A percentile compares a stretch with the other conserved stretches of the same genome.
Conservation (phyloP, 2,329 filamentous ascomycete species). For the Graphilbum fragrans region DNA sequence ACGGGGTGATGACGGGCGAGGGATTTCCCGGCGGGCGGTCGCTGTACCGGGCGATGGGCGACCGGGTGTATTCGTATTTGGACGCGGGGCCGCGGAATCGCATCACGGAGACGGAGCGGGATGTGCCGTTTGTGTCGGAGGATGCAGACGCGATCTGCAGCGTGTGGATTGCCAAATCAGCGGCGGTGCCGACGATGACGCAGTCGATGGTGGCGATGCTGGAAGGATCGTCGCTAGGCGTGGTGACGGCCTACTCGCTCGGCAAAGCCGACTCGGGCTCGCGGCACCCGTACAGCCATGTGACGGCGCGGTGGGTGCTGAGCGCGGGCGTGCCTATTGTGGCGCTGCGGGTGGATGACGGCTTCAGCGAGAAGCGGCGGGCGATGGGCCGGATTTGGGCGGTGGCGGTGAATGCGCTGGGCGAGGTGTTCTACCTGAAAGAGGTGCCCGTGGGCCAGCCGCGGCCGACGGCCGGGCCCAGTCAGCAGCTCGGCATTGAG, state of each 20-base stretch:
- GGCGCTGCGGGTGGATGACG: conserved; percentile 70
- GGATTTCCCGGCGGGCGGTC: conserved; percentile 72
- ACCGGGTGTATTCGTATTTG: conserved; percentile 56
- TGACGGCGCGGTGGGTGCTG: conserved; percentile 80
- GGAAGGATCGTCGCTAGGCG: conserved; percentile 69
- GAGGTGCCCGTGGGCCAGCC: conserved; percentile 43
- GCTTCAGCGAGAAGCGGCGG: conserved; percentile 61
- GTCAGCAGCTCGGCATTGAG: neutral
- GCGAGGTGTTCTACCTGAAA: conserved; percentile 78
- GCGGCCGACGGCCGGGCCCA: neutral
- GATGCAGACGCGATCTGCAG: conserved; percentile 61
- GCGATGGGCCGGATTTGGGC: conserved; percentile 68
- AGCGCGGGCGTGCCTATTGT: conserved; percentile 84
- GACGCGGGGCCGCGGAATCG: conserved; percentile 38
- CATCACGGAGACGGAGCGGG: conserved; percentile 49
- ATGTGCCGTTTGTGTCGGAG: conserved; percentile 65
- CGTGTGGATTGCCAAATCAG: conserved; percentile 83
- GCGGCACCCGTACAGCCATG: conserved; percentile 58
- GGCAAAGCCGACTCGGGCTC: conserved; percentile 46
- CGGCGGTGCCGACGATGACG: conserved; percentile 57
- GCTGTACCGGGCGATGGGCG: conserved; percentile 63
- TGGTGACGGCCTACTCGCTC: conserved; percentile 72
- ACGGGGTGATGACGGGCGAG: conserved; percentile 75
- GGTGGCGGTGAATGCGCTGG: conserved; percentile 85
- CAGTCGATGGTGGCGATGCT: conserved; percentile 72